phyloP scores from a whole-genome alignment of 495 filamentous ascomycete species.

The Neurospora sp. region DNA sequence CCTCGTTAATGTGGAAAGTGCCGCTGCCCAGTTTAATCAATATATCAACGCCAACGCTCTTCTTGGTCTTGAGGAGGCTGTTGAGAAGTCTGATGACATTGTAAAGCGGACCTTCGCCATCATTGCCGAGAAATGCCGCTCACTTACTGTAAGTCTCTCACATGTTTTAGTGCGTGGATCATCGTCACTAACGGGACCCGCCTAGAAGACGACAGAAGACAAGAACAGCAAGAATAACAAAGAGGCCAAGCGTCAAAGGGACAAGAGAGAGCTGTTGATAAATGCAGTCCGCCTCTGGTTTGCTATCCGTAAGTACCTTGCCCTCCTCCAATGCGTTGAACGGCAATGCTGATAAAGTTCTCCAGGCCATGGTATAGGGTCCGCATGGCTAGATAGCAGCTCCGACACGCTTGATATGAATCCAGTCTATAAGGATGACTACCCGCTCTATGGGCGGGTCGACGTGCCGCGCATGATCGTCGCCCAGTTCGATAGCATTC shows the following conservation, averaged over 20 bases:
- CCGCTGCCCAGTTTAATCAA: conserved; percentile 19
- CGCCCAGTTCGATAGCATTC: conserved; percentile 40
- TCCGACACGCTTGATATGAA: conserved; percentile 24
- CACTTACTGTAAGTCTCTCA: conserved; percentile 8
- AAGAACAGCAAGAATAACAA: background rate
- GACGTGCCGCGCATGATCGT: conserved; percentile 36
- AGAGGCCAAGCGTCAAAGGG: background rate
- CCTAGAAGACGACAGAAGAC: background rate
- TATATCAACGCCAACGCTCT: conserved; percentile 24
- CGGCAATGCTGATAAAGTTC: background rate
- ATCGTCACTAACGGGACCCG: background rate
- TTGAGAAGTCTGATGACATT: conserved; percentile 5
- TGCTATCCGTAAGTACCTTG: conserved; percentile 25
- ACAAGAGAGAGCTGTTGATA: conserved; percentile 17
- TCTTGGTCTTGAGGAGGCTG: conserved; percentile 7
- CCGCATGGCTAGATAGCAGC: conserved; percentile 24
- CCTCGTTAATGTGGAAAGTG: conserved; percentile 22
- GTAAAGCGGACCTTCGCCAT: conserved; percentile 14
- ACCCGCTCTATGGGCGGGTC: conserved; percentile 17
- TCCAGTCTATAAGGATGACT: conserved; percentile 6
- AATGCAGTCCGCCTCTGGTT: conserved; percentile 31
- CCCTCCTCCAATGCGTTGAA: background rate
- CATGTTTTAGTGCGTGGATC: background rate
- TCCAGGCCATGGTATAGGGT: conserved; percentile 21
- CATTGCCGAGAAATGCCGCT: conserved; percentile 10